A percentile compares a stretch with the other conserved stretches of the same genome.
phyloP scores from a whole-genome alignment of 768 basidiomycete genomes.

The Suillus variegatus region DNA sequence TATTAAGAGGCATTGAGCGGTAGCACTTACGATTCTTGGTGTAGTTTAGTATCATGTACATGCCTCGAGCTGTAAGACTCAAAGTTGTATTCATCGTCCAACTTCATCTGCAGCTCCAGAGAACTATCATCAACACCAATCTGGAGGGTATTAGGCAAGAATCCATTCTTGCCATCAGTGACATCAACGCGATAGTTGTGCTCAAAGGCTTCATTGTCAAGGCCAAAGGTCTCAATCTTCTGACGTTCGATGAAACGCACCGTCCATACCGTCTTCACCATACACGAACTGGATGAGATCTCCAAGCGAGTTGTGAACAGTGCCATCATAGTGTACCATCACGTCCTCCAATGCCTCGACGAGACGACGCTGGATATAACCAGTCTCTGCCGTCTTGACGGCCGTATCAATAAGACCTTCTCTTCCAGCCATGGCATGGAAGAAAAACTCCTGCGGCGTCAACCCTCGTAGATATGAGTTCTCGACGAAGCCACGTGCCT shows the following conservation, averaged over 20 bases:
- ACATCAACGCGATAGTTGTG: too few species aligned
- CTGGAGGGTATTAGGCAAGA: too few species aligned
- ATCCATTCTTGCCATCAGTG: too few species aligned
- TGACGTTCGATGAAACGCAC: conserved; percentile 95
- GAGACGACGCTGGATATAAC: conserved; percentile 96
- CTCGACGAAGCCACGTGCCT: conserved; percentile 97
- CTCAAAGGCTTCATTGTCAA: conserved; percentile 28
- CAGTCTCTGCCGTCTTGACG: conserved; percentile 99
- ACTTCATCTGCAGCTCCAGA: too few species aligned
- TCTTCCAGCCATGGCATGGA: conserved; percentile 99
- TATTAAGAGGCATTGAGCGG: too few species aligned
- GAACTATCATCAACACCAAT: too few species aligned
- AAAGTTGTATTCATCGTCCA: too few species aligned
- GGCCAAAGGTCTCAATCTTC: conserved; percentile 83
- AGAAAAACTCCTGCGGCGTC: conserved; percentile 99
- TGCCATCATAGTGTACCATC: conserved; percentile 97
- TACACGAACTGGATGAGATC: conserved; percentile 97
- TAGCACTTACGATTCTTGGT: too few species aligned
- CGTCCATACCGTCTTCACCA: conserved; percentile 99
- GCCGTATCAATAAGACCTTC: conserved; percentile 99
- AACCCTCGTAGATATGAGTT: conserved; percentile 96
- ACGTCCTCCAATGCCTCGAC: conserved; percentile 99
- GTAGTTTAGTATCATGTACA: too few species aligned
- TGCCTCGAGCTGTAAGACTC: too few species aligned
- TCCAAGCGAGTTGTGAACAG: conserved; percentile 94